Conservation (phyloP, 495 filamentous ascomycete genomes). For the Penicillium canescens region DNA sequence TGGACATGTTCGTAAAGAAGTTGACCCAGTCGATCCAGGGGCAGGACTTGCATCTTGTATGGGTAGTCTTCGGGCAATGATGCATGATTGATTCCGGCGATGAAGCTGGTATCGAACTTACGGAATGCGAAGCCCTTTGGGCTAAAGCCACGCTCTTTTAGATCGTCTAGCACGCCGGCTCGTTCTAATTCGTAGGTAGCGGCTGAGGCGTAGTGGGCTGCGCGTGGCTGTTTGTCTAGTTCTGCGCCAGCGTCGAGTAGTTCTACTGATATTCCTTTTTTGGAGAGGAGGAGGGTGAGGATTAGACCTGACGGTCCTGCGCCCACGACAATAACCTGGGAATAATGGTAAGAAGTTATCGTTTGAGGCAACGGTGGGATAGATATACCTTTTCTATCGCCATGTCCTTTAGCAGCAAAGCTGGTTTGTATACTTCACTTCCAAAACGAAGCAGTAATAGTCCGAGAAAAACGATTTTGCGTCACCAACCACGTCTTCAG, state of each 20-base stretch:
- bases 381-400: constrained; percentile 23
- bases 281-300: constrained; percentile 54
- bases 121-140: constrained; percentile 55
- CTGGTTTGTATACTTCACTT: too few relatives aligned
- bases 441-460: too few relatives aligned
- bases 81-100: constrained; percentile 31
- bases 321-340: constrained; percentile 52
- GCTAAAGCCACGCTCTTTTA: constrained; percentile 47
- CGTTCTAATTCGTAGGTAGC: constrained; percentile 55
- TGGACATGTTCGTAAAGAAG: constrained; percentile 50
- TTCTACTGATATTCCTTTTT: constrained; percentile 51
- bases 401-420: constrained; percentile 2
- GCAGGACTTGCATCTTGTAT: constrained; percentile 48
- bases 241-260: constrained; percentile 50
- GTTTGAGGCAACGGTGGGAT: neutral
- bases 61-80: constrained; percentile 34
- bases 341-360: neutral
- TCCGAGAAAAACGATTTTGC: too few relatives aligned
- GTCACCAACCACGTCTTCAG: too few relatives aligned
- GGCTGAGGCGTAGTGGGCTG: constrained; percentile 51
- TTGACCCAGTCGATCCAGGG: constrained; percentile 44
- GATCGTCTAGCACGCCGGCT: constrained; percentile 56
- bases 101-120: constrained; percentile 39
- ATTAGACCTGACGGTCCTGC: constrained; percentile 59
- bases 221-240: constrained; percentile 56